phyloP scores from a whole-genome alignment of 345 rosid genomes.

The Dovyalis caffra region DNA sequence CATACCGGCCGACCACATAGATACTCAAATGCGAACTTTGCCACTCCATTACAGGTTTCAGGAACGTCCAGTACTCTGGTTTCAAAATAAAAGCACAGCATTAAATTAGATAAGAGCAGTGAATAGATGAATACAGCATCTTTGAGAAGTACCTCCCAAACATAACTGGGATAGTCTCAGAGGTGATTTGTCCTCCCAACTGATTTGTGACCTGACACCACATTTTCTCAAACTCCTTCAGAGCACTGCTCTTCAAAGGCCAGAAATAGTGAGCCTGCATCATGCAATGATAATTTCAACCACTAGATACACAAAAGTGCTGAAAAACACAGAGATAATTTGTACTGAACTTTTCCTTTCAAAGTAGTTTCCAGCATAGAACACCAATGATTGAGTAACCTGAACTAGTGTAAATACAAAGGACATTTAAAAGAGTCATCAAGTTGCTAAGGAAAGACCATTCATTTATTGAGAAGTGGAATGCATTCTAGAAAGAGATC shows the following conservation, averaged over 20 bases:
- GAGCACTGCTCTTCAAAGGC: constrained; percentile 52
- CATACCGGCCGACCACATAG: constrained; percentile 77
- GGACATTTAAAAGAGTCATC: not conserved
- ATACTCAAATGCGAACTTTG: constrained; percentile 73
- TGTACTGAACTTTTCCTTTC: not conserved
- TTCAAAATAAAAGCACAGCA: constrained; percentile 8
- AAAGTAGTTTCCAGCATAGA: not conserved
- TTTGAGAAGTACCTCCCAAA: constrained; percentile 73
- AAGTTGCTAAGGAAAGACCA: not conserved
- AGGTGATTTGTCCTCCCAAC: constrained; percentile 58
- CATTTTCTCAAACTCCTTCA: constrained; percentile 54
- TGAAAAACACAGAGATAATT: constrained; percentile 6
- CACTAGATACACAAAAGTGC: constrained; percentile 12
- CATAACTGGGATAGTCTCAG: constrained; percentile 70
- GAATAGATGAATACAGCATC: not conserved
- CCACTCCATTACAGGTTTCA: constrained; percentile 83
- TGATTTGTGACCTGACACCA: constrained; percentile 65
- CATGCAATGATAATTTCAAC: constrained; percentile 25
- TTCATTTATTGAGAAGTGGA: not conserved
- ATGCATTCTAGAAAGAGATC: not conserved
- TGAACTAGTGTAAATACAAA: not conserved
- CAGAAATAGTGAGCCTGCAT: constrained; percentile 74
- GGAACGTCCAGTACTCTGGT: constrained; percentile 72
- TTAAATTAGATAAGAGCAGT: not conserved
- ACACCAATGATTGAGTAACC: not conserved